Conservation (phyloP, 805 yeast species). For the Nakazawaea molendinolei region DNA sequence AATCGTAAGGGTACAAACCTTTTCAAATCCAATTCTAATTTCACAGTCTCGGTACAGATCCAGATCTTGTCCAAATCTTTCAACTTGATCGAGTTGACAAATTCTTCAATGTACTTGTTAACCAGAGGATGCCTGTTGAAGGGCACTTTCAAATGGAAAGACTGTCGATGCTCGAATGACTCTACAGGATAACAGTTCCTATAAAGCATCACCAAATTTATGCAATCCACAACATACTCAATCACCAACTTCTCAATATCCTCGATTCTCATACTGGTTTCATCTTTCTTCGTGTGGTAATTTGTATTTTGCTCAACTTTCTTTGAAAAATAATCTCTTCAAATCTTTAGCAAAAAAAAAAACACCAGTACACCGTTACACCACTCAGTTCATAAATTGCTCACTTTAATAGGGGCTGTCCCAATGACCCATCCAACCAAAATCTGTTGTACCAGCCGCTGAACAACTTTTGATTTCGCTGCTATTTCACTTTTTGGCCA, state of each 20-base stretch:
- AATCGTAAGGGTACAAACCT: too few relatives aligned
- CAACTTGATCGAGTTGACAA: conserved; percentile 13
- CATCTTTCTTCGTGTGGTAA: not conserved
- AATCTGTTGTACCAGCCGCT: too few relatives aligned
- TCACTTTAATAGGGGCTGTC: too few relatives aligned
- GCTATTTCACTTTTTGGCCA: too few relatives aligned
- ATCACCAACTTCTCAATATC: conserved; percentile 28
- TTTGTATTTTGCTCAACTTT: not conserved
- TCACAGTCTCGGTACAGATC: too few relatives aligned
- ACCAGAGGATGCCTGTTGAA: conserved; percentile 41
- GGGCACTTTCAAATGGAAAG: conserved; percentile 36
- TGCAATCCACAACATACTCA: conserved; percentile 43
- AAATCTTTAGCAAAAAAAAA: conserved; percentile 15
- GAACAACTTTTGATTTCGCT: too few relatives aligned
- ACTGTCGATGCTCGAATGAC: conserved; percentile 37
- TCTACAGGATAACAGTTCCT: conserved; percentile 46
- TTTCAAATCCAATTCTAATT: too few relatives aligned
- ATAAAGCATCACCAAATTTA: conserved; percentile 49
- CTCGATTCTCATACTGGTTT: conserved; percentile 16
- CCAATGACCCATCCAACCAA: too few relatives aligned
- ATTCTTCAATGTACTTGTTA: conserved; percentile 28
- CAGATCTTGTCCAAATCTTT: too few relatives aligned
- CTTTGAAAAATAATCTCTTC: too few relatives aligned
- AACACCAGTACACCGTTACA: not conserved
- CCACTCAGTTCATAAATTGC: too few relatives aligned